Evolutionary conservation across 2,329 filamentous ascomycete species (phyloP), one percentile per base, ranked within the genome.

Genomic region (Cladosporium phlei): DNA sequence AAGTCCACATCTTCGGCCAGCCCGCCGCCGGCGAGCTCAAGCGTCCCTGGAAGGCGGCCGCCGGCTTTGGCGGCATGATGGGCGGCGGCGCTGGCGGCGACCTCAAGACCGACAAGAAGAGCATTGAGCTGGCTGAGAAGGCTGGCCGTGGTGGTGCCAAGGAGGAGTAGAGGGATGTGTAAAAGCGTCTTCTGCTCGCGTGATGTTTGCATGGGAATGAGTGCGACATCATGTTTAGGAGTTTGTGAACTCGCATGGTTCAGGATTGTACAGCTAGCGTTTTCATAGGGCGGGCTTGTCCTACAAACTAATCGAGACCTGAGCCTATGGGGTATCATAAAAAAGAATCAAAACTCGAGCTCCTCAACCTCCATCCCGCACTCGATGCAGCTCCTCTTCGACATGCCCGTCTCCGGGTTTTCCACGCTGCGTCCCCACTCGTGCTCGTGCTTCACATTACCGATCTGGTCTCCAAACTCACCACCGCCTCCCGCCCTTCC

Each of bases 1-100:
- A 97, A 81, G 91, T 98, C 64, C 86, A 97, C 73, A 59, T 98
- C 55, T 86, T 90, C 55, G 90, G 90, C 62, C 76, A 93, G 69
- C 81, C 91, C 29, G 91, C 93, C 30, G 80, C 76, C 48, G 93
- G 91, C 46, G 93, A 98, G 55, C 80, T 98, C 59, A 93, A 94
- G 80, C 80, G 93, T 52, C 93, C 93, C 54, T 98, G 94, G 85
- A 98, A 97, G 83, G 78, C 82, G 40, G 70, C 78, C 51, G 84
- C 79, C 52, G 89, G 90, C 44, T 79, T 97, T 67, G 89, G 95
- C 85, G 81, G 80, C 58, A 82, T 83, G 52, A 79, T 90, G 54
- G 48, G 51, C n/a, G 56, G 55, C 8, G 57, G 59, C 68, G 79
- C 84, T 70, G 79, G 79, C 55, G 75, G 78, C 22, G 78, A 85